phyloP scores from a whole-genome alignment of 805 yeast species.

The Zygotorulaspora florentina region DNA sequence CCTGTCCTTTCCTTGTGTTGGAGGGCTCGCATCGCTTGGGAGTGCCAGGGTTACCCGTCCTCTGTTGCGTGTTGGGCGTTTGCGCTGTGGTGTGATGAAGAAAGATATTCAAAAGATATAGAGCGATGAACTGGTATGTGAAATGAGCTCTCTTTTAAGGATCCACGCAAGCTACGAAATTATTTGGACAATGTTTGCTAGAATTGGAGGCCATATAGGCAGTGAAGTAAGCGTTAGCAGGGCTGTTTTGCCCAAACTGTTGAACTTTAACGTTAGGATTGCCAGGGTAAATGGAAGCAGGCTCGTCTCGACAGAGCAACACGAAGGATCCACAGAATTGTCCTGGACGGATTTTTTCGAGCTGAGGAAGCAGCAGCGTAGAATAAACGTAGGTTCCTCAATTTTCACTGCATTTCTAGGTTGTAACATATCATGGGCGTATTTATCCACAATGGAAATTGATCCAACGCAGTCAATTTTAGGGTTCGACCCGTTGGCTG shows the following conservation, averaged over 20 bases:
- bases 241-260: background rate
- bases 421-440: constrained; percentile 64
- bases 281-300: background rate
- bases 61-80: too few relatives aligned
- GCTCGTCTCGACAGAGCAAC: background rate
- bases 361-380: constrained; percentile 71
- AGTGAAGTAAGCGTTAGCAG: background rate
- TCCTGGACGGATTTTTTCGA: constrained; percentile 79
- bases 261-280: background rate
- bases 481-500: constrained; percentile 87
- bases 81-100: too few relatives aligned
- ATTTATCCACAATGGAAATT: constrained; percentile 74
- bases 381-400: constrained; percentile 64
- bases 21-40: too few relatives aligned
- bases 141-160: too few relatives aligned
- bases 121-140: too few relatives aligned
- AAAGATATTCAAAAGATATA: too few relatives aligned
- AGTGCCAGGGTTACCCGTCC: too few relatives aligned
- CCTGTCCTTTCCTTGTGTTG: too few relatives aligned
- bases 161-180: too few relatives aligned
- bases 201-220: background rate
- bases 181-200: too few relatives aligned
- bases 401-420: constrained; percentile 63
- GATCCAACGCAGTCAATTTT: constrained; percentile 81
- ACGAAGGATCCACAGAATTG: constrained; percentile 23